Evolutionary conservation across 2,329 filamentous ascomycete genomes (phyloP).

Genomic region (Arachnomyces sp.): DNA sequence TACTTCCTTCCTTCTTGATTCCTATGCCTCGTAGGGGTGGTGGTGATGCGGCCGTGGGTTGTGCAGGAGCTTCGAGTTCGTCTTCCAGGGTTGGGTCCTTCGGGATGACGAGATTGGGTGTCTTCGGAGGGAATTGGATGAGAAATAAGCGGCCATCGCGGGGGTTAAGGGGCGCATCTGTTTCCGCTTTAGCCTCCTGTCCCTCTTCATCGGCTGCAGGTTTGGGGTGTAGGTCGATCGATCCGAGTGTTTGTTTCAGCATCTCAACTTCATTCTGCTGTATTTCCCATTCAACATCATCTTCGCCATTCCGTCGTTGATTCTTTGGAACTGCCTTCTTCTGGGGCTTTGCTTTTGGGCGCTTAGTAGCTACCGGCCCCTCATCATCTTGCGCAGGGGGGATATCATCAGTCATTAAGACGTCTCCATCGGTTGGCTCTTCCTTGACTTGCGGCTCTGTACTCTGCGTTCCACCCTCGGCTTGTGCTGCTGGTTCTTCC

Average conservation of each 20-base stretch:
- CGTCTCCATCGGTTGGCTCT: conserved; percentile 45
- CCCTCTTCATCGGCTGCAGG: conserved; percentile 15
- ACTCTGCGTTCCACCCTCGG: conserved; percentile 26
- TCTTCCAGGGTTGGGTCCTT: conserved; percentile 16
- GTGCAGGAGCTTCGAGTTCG: conserved; percentile 2
- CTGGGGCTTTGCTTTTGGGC: conserved; percentile 3
- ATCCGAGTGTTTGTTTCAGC: conserved; percentile 30
- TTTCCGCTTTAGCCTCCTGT: conserved; percentile 15
- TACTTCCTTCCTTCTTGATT: conserved; percentile 5
- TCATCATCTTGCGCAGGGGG: conserved; percentile 20
- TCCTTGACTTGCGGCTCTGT: conserved; percentile 41
- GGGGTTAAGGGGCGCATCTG: conserved; percentile 23
- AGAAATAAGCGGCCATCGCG: conserved; percentile 51
- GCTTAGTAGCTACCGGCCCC: neutral
- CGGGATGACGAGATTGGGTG: conserved; percentile 46
- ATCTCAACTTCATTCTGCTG: conserved; percentile 31
- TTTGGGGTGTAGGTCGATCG: conserved; percentile 6
- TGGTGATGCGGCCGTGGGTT: conserved; percentile 2
- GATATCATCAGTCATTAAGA: conserved; percentile 26
- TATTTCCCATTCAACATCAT: conserved; percentile 35
- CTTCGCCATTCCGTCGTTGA: conserved; percentile 32
- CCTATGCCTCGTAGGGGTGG: conserved; percentile 2
- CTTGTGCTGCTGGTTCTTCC: conserved; percentile 18
- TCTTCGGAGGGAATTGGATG: conserved; percentile 56
- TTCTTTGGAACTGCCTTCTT: conserved; percentile 23